Percentiles rank a stretch among this genome's conserved stretches.
phyloP scores from a whole-genome alignment of 2,329 filamentous ascomycete species.

The Mycosphaerella sp. region DNA sequence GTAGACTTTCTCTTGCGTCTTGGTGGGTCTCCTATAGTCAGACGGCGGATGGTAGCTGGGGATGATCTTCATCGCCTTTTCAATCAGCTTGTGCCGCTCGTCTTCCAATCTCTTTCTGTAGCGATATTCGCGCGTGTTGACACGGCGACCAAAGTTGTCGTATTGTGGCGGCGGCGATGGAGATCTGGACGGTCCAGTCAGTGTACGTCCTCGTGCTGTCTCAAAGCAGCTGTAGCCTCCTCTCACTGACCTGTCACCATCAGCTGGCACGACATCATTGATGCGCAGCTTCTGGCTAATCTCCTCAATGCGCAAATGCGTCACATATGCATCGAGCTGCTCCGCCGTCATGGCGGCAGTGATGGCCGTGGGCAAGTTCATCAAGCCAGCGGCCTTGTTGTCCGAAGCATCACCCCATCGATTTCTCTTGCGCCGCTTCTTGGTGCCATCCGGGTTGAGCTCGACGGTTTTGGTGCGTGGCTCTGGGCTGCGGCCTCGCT shows the following conservation, averaged over 20 bases:
- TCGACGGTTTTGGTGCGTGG: slow-evolving; percentile 25
- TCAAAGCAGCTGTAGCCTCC: no score
- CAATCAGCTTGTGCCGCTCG: slow-evolving; percentile 96
- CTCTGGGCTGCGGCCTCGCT: slow-evolving; percentile 86
- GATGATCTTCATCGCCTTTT: slow-evolving; percentile 99
- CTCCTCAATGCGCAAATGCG: slow-evolving; percentile 96
- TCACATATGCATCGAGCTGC: slow-evolving; percentile 92
- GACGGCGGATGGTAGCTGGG: slow-evolving; percentile 98
- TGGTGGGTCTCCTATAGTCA: slow-evolving; percentile 97
- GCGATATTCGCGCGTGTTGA: slow-evolving; percentile 97
- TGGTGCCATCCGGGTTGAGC: slow-evolving; percentile 61
- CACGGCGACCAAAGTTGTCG: slow-evolving; percentile 98
- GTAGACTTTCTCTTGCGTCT: slow-evolving; percentile 99
- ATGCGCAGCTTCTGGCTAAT: slow-evolving; percentile 99
- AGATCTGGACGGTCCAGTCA: slow-evolving; percentile 54
- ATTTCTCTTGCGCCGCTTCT: slow-evolving; percentile 95
- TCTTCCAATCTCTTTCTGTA: slow-evolving; percentile 98
- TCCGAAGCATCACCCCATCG: slow-evolving; percentile 96
- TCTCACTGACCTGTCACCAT: slow-evolving; percentile 75
- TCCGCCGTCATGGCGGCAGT: slow-evolving; percentile 97
- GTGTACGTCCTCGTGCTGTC: not conserved
- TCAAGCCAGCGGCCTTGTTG: slow-evolving; percentile 96
- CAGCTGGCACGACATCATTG: slow-evolving; percentile 95
- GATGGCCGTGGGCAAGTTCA: slow-evolving; percentile 95
- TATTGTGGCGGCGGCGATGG: slow-evolving; percentile 95